These are phyloP conservation scores for Cytospora leucostoma DNA, from an alignment of 2,329 filamentous ascomycete genomes.

Conservation along the genomic window DNA sequence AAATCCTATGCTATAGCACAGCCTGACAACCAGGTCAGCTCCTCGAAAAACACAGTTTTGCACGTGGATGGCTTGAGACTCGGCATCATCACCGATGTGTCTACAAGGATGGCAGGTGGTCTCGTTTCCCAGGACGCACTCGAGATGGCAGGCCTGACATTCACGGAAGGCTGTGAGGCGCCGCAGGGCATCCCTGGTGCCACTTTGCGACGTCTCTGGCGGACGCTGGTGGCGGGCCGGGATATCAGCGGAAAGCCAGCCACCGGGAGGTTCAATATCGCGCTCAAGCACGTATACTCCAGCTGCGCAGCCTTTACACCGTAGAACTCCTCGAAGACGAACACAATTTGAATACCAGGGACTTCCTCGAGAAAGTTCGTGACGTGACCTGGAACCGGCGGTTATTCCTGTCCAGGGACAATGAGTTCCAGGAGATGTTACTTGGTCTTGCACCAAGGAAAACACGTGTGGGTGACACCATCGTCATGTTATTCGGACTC, in stretches of 20 bases:
- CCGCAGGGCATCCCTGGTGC: not conserved
- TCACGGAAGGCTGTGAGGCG: constrained; percentile 1
- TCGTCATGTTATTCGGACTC: not conserved
- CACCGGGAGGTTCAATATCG: not conserved
- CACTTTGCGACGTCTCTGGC: not conserved
- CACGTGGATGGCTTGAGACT: not conserved
- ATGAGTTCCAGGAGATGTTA: not conserved
- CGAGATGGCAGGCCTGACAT: not conserved
- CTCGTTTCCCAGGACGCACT: not conserved
- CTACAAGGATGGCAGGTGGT: not conserved
- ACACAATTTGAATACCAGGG: not conserved
- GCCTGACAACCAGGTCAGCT: not conserved
- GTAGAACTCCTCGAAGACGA: not conserved
- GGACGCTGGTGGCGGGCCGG: not conserved
- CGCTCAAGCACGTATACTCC: not conserved
- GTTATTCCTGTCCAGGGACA: not conserved
- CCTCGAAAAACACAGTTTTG: not conserved
- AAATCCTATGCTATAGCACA: not conserved
- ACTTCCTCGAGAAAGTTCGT: not conserved
- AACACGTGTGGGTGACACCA: not conserved
- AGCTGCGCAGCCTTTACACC: not conserved
- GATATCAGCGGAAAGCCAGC: not conserved
- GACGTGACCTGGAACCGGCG: not conserved
- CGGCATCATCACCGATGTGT: not conserved
- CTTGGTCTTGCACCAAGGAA: not conserved